A percentile compares a stretch with the other conserved stretches of the same genome.
Conservation (phyloP, 345 rosid species). For the Eutrema japonicum region DNA sequence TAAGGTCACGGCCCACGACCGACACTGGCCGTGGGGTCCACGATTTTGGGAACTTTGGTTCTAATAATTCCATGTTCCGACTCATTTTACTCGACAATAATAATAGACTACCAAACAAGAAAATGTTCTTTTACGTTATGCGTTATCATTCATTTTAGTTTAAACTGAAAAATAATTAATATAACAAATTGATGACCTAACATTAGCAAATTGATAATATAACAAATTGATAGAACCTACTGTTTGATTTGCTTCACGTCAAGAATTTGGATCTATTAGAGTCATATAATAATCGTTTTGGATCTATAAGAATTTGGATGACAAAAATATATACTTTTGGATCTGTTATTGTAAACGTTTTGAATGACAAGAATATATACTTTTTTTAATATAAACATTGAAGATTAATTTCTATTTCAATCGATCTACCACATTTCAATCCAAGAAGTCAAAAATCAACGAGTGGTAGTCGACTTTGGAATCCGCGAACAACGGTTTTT, state of each 20-base stretch:
- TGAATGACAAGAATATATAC: no score
- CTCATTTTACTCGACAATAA: slow-evolving; percentile 19
- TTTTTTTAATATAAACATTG: no score
- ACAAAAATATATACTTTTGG: no score
- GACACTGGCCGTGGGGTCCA: slow-evolving; percentile 38
- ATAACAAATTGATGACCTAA: not conserved
- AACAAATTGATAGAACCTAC: not conserved
- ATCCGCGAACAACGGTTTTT: no score
- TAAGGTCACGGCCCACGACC: slow-evolving; percentile 31
- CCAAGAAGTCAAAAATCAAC: no score
- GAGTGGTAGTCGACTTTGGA: no score
- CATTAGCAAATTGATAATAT: no score
- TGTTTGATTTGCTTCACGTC: slow-evolving; percentile 4
- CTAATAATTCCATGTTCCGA: slow-evolving; percentile 17
- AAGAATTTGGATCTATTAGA: not conserved
- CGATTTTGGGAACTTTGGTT: slow-evolving; percentile 21
- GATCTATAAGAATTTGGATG: no score
- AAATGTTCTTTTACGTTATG: slow-evolving; percentile 16
- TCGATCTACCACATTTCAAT: no score
- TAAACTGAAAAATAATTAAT: not conserved
- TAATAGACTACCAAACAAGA: not conserved
- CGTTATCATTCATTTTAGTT: slow-evolving; percentile 3
- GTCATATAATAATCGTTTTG: not conserved
- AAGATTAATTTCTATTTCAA: no score
- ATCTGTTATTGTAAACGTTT: no score